Conservation (phyloP, 2,329 filamentous ascomycete genomes). For the Xylariaceae sp. region DNA sequence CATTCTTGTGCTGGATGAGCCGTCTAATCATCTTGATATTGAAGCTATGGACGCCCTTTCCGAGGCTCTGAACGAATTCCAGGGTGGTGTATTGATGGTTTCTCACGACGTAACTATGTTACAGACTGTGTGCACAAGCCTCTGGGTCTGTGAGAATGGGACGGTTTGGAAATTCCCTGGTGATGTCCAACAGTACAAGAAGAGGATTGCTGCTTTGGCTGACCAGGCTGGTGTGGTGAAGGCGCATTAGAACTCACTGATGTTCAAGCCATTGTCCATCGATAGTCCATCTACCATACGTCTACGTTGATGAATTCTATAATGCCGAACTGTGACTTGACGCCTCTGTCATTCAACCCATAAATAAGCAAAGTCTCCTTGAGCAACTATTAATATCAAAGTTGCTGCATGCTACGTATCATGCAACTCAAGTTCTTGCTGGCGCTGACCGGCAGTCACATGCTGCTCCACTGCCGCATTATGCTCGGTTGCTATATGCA, state of each 20-base stretch:
- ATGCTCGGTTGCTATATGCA: no score
- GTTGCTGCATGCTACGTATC: no score
- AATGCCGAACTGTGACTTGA: no score
- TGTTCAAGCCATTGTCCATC: no score
- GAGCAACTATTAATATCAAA: no score
- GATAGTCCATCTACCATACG: no score
- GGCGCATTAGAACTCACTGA: constrained; percentile 42
- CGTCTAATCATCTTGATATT: constrained; percentile 97
- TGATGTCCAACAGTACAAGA: constrained; percentile 96
- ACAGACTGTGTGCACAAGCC: constrained; percentile 86
- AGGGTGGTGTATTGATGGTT: constrained; percentile 96
- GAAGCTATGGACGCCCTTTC: constrained; percentile 97
- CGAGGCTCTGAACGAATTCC: constrained; percentile 76
- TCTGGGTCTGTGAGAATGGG: constrained; percentile 96
- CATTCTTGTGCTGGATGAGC: constrained; percentile 96
- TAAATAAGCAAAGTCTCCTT: no score
- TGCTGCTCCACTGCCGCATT: no score
- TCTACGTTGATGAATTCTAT: no score
- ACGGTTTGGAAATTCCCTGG: constrained; percentile 95
- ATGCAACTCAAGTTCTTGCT: no score
- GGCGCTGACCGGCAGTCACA: no score
- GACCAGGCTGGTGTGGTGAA: constrained; percentile 82
- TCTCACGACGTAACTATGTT: constrained; percentile 99
- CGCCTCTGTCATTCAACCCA: no score
- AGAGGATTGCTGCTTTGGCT: constrained; percentile 85